Evolutionary conservation across 306 rosid species (phyloP).

Genomic region (Vicia sativa): DNA sequence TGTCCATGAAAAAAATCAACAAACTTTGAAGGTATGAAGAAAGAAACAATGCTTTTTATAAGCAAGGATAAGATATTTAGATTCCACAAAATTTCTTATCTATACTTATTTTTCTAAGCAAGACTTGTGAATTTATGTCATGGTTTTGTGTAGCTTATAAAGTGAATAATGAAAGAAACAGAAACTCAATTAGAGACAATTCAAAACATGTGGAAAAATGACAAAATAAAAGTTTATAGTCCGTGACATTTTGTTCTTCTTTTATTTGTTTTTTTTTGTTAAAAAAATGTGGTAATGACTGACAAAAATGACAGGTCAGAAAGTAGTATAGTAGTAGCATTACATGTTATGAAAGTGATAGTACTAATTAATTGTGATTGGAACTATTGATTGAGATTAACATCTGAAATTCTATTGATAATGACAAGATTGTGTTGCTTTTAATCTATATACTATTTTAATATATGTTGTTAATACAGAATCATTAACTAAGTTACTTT

Average conservation of each 20-base stretch:
- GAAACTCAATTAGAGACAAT: constrained; percentile 34
- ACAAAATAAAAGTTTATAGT: constrained; percentile 57
- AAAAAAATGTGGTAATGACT: constrained; percentile 30
- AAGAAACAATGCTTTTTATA: not conserved
- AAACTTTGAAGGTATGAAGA: constrained; percentile 20
- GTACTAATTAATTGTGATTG: constrained; percentile 1
- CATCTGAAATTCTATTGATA: constrained; percentile 31
- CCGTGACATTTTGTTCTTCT: constrained; percentile 65
- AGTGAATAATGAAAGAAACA: constrained; percentile 41
- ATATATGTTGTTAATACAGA: constrained; percentile 21
- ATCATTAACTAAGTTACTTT: constrained; percentile 19
- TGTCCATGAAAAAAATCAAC: constrained; percentile 33
- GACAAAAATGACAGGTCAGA: constrained; percentile 10
- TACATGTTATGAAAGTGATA: not conserved
- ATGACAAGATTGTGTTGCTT: constrained; percentile 28
- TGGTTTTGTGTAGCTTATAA: constrained; percentile 30
- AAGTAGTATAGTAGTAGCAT: constrained; percentile 16
- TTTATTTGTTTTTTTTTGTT: constrained; percentile 24
- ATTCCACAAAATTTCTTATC: constrained; percentile 34
- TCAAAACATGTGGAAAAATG: constrained; percentile 45
- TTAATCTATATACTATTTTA: constrained; percentile 4
- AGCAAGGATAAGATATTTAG: not conserved
- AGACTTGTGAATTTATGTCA: constrained; percentile 23
- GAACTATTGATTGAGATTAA: constrained; percentile 35
- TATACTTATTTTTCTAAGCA: constrained; percentile 24